These are phyloP conservation scores for Phaeoacremonium minimum DNA, from an alignment of 2,329 filamentous ascomycete genomes.

Conservation along the genomic window DNA sequence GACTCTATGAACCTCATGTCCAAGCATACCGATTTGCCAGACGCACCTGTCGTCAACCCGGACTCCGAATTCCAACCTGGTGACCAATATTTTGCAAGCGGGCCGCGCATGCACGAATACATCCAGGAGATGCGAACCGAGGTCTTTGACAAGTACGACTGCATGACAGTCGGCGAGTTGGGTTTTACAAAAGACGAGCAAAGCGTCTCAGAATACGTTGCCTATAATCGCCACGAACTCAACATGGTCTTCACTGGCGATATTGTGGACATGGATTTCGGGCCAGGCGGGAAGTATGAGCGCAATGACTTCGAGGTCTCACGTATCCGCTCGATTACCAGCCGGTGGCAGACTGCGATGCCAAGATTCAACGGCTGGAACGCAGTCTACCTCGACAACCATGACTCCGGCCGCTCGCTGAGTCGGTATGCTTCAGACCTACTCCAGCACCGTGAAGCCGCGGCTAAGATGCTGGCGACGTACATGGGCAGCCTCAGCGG, in stretches of 20 bases:
- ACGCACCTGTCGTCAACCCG: slow-evolving; percentile 7
- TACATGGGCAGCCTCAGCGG: slow-evolving; percentile 55
- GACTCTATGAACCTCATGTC: slow-evolving; percentile 10
- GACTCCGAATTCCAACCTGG: slow-evolving; percentile 5
- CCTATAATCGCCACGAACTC: slow-evolving; percentile 48
- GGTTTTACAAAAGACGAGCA: slow-evolving; percentile 3
- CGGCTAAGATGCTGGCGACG: slow-evolving; percentile 57
- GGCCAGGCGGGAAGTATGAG: neutral
- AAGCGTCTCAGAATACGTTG: slow-evolving; percentile 7
- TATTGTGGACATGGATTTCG: slow-evolving; percentile 24
- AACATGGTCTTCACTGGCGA: slow-evolving; percentile 75
- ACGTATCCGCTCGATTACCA: slow-evolving; percentile 46
- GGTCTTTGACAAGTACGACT: slow-evolving; percentile 7
- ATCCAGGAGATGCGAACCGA: slow-evolving; percentile 5
- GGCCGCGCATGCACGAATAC: slow-evolving; percentile 10
- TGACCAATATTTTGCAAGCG: slow-evolving; percentile 6
- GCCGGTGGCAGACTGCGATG: slow-evolving; percentile 58
- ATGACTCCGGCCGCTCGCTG: slow-evolving; percentile 59
- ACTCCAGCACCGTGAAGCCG: slow-evolving; percentile 40
- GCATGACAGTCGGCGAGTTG: slow-evolving; percentile 11
- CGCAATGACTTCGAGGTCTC: slow-evolving; percentile 36
- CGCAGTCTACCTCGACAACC: slow-evolving; percentile 61
- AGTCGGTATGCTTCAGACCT: slow-evolving; percentile 48
- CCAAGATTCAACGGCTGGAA: slow-evolving; percentile 59
- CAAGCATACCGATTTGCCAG: slow-evolving; percentile 5